phyloP scores from a whole-genome alignment of 2,329 filamentous ascomycete species.

The Thielaviopsis cerberus region DNA sequence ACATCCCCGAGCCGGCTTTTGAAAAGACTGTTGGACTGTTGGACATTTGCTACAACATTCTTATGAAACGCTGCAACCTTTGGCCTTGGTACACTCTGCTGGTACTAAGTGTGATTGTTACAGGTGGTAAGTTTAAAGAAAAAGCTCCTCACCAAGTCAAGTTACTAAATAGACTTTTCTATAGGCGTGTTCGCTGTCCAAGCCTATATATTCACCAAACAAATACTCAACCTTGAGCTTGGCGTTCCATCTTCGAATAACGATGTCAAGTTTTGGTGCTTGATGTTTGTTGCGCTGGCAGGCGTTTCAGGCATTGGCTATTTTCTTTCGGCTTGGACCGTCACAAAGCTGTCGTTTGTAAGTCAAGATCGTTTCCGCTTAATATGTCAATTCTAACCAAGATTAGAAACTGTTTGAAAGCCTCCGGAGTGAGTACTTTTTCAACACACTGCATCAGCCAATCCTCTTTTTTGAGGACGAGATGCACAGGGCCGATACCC shows the following conservation, averaged over 20 bases:
- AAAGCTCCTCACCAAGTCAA: neutral
- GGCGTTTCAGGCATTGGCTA: conserved; percentile 17
- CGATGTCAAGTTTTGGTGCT: conserved; percentile 16
- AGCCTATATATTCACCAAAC: conserved; percentile 12
- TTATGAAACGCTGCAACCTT: conserved; percentile 7
- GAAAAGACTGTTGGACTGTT: conserved; percentile 2
- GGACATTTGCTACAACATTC: conserved; percentile 7
- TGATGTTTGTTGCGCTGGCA: conserved; percentile 19
- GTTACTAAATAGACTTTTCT: neutral
- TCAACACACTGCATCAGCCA: conserved; percentile 17
- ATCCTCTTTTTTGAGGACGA: conserved; percentile 18
- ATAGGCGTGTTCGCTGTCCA: conserved; percentile 10
- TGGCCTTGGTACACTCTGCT: conserved; percentile 12
- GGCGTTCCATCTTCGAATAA: neutral
- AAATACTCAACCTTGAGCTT: conserved; percentile 10
- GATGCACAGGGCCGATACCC: conserved; percentile 16
- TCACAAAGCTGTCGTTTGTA: conserved; percentile 13
- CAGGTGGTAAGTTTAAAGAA: conserved; percentile 10
- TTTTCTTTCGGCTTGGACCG: conserved; percentile 16
- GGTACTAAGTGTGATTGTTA: conserved; percentile 7
- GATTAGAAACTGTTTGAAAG: conserved; percentile 12
- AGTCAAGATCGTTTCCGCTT: neutral
- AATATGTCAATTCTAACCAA: neutral
- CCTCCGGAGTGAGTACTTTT: conserved; percentile 17
- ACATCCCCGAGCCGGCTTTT: neutral